Conservation (phyloP, 2,329 filamentous ascomycete species). For the Pseudopyrenochaeta lycopersici region DNA sequence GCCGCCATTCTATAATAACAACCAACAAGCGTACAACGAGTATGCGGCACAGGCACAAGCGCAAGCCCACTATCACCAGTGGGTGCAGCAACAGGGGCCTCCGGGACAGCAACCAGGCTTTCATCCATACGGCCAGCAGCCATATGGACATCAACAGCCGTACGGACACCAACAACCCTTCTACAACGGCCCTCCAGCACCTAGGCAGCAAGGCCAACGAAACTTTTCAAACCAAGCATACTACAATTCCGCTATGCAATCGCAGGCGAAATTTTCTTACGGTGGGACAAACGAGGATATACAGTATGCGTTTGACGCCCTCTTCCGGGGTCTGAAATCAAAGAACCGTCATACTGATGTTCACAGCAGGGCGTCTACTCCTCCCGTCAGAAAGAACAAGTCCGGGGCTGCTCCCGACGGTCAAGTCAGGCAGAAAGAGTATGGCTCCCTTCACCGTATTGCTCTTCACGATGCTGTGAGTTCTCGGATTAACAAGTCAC, state of each 20-base stretch:
- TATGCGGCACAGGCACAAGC: constrained; percentile 22
- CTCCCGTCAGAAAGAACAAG: constrained; percentile 21
- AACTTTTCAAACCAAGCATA: constrained; percentile 22
- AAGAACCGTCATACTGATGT: constrained; percentile 24
- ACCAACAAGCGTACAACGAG: constrained; percentile 14
- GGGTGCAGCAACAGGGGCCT: constrained; percentile 23
- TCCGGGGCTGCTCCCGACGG: constrained; percentile 18
- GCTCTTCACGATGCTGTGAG: not conserved
- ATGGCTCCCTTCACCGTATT: constrained; percentile 21
- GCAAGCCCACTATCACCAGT: constrained; percentile 29
- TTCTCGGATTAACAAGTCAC: constrained; percentile 32
- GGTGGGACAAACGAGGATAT: constrained; percentile 22
- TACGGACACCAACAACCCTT: constrained; percentile 4
- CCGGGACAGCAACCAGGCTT: constrained; percentile 9
- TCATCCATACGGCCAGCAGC: constrained; percentile 8
- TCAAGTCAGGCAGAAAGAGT: constrained; percentile 26
- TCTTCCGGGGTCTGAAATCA: constrained; percentile 13
- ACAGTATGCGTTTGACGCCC: constrained; percentile 31
- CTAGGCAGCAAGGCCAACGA: constrained; percentile 9
- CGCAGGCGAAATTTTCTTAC: constrained; percentile 16
- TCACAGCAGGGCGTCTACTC: constrained; percentile 23
- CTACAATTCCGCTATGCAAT: constrained; percentile 18
- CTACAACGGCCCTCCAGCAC: constrained; percentile 3
- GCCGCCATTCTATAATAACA: constrained; percentile 15
- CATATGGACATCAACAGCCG: constrained; percentile 5